Conservation (phyloP, 768 basidiomycete species). For the Leccinellum luteum region DNA sequence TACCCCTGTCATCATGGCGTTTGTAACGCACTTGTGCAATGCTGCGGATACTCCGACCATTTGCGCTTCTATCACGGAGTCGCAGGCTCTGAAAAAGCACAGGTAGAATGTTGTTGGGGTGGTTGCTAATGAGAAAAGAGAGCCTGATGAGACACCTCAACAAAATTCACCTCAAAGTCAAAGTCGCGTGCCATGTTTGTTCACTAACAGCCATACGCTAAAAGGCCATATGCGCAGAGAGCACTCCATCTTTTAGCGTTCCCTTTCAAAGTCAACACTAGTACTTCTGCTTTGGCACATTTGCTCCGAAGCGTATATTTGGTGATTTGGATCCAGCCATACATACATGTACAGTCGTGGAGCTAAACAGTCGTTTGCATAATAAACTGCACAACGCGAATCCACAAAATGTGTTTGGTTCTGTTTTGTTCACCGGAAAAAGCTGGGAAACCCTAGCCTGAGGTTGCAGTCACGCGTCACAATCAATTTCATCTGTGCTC, state of each 20-base stretch:
- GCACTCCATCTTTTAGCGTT: conserved; percentile 1
- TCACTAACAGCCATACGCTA: conserved; percentile 25
- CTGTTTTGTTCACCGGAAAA: too few relatives aligned
- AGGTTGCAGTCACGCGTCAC: too few relatives aligned
- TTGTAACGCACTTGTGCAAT: conserved; percentile 9
- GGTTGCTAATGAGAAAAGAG: conserved; percentile 29
- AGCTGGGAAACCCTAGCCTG: too few relatives aligned
- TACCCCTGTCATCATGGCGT: conserved; percentile 3
- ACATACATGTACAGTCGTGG: background rate
- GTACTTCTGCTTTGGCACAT: background rate
- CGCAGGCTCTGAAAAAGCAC: conserved; percentile 9
- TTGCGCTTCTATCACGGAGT: conserved; percentile 21
- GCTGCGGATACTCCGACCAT: conserved; percentile 18
- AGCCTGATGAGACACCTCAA: conserved; percentile 27
- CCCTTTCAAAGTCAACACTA: background rate
- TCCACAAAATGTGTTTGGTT: too few relatives aligned
- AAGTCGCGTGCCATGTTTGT: conserved; percentile 18
- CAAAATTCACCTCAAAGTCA: conserved; percentile 23
- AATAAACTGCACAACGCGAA: too few relatives aligned
- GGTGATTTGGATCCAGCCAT: background rate
- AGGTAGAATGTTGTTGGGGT: conserved; percentile 17
- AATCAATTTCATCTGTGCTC: too few relatives aligned
- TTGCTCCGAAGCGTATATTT: background rate
- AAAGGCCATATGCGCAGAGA: conserved; percentile 11
- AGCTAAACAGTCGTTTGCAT: too few relatives aligned